Evolutionary conservation across 2,329 filamentous ascomycete species (phyloP).

Genomic region (Calonectria multiphialidica): DNA sequence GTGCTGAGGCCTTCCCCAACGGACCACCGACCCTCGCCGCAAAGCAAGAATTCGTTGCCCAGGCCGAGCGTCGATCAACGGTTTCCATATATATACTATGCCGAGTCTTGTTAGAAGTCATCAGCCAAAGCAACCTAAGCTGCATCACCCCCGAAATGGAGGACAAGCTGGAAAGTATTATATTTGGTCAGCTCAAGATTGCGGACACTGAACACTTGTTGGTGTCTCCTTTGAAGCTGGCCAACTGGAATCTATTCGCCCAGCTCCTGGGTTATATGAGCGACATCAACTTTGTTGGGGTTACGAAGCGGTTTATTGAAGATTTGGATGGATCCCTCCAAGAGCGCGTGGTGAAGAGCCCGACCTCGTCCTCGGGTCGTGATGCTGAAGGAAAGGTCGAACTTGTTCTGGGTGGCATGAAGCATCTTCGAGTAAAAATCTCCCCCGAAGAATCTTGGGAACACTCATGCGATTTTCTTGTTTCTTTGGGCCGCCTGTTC

Average conservation of each 20-base stretch:
- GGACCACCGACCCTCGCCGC: constrained; percentile 56
- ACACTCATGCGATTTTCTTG: constrained; percentile 90
- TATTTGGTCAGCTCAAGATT: constrained; percentile 94
- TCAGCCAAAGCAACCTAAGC: constrained; percentile 86
- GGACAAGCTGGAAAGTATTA: constrained; percentile 92
- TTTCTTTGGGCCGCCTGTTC: constrained; percentile 84
- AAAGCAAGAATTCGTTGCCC: constrained; percentile 78
- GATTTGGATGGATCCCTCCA: constrained; percentile 85
- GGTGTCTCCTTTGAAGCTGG: constrained; percentile 84
- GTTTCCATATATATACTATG: constrained; percentile 97
- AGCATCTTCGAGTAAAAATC: constrained; percentile 83
- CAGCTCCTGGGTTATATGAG: constrained; percentile 97
- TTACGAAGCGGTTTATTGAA: constrained; percentile 83
- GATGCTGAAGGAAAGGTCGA: constrained; percentile 87
- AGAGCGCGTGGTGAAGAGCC: constrained; percentile 79
- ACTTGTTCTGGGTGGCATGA: constrained; percentile 91
- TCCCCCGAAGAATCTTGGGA: constrained; percentile 83
- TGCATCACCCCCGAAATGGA: constrained; percentile 93
- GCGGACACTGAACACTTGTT: constrained; percentile 86
- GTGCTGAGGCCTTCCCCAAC: constrained; percentile 48
- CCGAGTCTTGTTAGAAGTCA: constrained; percentile 92
- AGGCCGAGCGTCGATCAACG: constrained; percentile 90
- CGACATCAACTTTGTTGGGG: constrained; percentile 87
- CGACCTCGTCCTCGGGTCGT: constrained; percentile 65
- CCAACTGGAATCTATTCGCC: constrained; percentile 96